phyloP scores from a whole-genome alignment of 805 yeast genomes.

The Yamadazyma sp. region DNA sequence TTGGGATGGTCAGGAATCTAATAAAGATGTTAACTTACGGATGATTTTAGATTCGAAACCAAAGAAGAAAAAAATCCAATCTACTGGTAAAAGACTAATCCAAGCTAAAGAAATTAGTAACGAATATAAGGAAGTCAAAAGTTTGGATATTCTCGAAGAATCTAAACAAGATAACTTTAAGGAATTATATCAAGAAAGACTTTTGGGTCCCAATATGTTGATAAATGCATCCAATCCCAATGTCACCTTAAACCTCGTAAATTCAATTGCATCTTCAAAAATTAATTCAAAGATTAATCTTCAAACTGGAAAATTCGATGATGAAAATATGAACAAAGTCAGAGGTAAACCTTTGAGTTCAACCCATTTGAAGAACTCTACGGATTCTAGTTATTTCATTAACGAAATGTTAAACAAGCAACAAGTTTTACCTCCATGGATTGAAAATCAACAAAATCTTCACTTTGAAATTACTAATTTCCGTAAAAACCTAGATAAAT shows the following conservation, averaged over 20 bases:
- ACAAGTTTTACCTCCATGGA: constrained; percentile 87
- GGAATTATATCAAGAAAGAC: constrained; percentile 60
- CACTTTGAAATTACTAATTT: constrained; percentile 46
- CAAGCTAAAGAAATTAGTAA: constrained; percentile 63
- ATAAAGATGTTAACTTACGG: constrained; percentile 23
- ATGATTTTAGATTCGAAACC: constrained; percentile 33
- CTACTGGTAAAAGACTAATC: constrained; percentile 33
- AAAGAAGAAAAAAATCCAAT: constrained; percentile 11
- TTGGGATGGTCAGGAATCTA: constrained; percentile 32
- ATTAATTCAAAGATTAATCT: constrained; percentile 66
- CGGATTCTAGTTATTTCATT: constrained; percentile 66
- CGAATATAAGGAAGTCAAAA: constrained; percentile 49
- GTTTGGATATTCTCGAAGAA: constrained; percentile 23
- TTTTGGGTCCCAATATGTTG: constrained; percentile 55
- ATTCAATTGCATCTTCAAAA: constrained; percentile 68
- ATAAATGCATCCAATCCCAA: constrained; percentile 38
- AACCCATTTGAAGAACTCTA: constrained; percentile 57
- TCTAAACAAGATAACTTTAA: constrained; percentile 49
- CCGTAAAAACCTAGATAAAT: constrained; percentile 40
- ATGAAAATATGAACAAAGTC: constrained; percentile 41
- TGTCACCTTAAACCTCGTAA: constrained; percentile 49
- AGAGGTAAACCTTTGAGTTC: constrained; percentile 61
- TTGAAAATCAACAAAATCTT: constrained; percentile 76
- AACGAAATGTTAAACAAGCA: constrained; percentile 74
- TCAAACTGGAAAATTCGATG: constrained; percentile 64